Conservation (phyloP, 331 rosid genomes). For the Malus hybrid region DNA sequence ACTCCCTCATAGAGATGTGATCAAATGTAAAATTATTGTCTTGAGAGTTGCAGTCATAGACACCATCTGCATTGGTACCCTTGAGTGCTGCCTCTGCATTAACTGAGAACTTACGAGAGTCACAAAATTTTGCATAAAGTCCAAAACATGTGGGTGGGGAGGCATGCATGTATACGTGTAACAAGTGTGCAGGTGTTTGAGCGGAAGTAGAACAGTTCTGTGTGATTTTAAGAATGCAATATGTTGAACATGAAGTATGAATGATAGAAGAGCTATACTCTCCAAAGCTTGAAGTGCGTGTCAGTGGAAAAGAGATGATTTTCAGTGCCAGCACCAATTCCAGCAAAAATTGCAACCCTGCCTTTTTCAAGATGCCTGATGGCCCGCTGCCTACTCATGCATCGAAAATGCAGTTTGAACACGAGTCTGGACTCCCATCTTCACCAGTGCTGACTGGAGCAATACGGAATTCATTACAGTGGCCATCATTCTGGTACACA, state of each 20-base stretch:
- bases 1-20: constrained; percentile 84
- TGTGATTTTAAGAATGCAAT: background rate
- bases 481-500: constrained; percentile 79
- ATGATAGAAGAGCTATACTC: constrained; percentile 35
- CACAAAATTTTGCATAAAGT: background rate
- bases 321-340: constrained; percentile 74
- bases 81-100: constrained; percentile 87
- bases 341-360: constrained; percentile 92
- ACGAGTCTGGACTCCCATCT: constrained; percentile 83
- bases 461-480: constrained; percentile 90
- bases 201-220: background rate
- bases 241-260: background rate
- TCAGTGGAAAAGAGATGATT: constrained; percentile 78
- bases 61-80: constrained; percentile 87
- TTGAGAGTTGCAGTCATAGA: constrained; percentile 80
- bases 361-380: constrained; percentile 99
- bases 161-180: background rate
- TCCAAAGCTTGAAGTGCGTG: constrained; percentile 84
- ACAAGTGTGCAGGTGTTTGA: background rate
- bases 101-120: constrained; percentile 31
- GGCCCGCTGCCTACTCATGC: constrained; percentile 89
- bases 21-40: constrained; percentile 78
- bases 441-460: constrained; percentile 89
- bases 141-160: background rate
- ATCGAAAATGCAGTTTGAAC: constrained; percentile 70